Conservation (phyloP, 768 basidiomycete genomes). For the Strobilomyces echinocephalus region DNA sequence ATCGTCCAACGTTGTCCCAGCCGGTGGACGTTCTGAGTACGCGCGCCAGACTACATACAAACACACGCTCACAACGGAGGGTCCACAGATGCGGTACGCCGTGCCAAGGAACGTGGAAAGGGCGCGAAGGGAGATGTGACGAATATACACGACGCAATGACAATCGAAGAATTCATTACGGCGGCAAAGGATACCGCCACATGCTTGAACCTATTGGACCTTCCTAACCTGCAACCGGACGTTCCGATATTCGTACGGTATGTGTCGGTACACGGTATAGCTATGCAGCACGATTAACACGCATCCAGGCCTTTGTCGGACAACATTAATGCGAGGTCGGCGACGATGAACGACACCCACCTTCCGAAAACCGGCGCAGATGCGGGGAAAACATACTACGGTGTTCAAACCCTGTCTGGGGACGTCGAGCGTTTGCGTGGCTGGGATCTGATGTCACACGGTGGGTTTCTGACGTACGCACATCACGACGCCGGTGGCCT, state of each 20-base stretch:
- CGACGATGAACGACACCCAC: too few species aligned
- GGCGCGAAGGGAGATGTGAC: not conserved
- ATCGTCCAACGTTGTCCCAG: too few species aligned
- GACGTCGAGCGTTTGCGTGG: not conserved
- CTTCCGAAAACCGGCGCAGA: too few species aligned
- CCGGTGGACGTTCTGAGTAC: too few species aligned
- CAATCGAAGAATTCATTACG: not conserved
- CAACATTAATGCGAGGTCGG: not conserved
- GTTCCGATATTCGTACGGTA: not conserved
- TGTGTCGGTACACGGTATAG: too few species aligned
- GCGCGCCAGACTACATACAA: too few species aligned
- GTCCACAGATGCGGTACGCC: not conserved
- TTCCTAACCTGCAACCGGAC: not conserved
- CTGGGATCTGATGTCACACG: not conserved
- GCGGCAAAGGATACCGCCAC: not conserved
- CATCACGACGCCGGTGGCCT: not conserved
- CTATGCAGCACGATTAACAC: too few species aligned
- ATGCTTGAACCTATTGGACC: constrained; percentile 1
- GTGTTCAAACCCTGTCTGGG: not conserved
- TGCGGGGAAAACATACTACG: not conserved
- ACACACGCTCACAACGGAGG: not conserved
- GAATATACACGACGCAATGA: not conserved
- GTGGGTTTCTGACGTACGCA: not conserved
- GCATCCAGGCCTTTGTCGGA: not conserved
- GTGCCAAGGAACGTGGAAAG: too few species aligned